phyloP scores from a whole-genome alignment of 2,329 filamentous ascomycete species.

The Corynespora cassiicola region DNA sequence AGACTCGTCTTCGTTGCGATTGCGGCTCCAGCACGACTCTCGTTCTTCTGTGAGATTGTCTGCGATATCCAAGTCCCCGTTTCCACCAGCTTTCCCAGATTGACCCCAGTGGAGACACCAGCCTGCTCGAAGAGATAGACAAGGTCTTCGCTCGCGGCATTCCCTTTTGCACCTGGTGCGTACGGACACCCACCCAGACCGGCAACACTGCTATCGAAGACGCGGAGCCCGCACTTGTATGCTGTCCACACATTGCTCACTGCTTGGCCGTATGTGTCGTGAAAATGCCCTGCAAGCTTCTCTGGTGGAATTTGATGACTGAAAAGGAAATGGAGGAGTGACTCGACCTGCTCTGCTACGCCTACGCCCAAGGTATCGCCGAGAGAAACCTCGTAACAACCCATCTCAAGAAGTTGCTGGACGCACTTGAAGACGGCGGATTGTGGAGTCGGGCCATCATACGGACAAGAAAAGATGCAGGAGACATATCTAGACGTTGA shows the following conservation, averaged over 20 bases:
- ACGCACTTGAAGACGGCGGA: constrained; percentile 18
- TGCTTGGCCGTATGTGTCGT: constrained; percentile 38
- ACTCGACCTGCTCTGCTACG: constrained; percentile 30
- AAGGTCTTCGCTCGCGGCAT: constrained; percentile 34
- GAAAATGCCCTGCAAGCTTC: constrained; percentile 34
- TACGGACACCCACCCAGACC: constrained; percentile 37
- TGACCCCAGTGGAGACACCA: constrained; percentile 29
- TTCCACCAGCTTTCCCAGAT: constrained; percentile 21
- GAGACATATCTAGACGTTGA: constrained; percentile 16
- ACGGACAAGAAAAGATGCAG: constrained; percentile 52
- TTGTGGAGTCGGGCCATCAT: constrained; percentile 30
- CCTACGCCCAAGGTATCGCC: constrained; percentile 34
- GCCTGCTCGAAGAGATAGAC: constrained; percentile 29
- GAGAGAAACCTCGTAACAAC: constrained; percentile 33
- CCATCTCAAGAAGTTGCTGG: constrained; percentile 24
- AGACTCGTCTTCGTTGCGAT: constrained; percentile 2
- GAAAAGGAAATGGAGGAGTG: constrained; percentile 40
- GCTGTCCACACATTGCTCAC: constrained; percentile 30
- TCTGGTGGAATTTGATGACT: constrained; percentile 22
- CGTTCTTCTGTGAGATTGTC: constrained; percentile 20
- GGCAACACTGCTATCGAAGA: constrained; percentile 33
- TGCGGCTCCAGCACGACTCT: constrained; percentile 28
- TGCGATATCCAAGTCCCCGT: constrained; percentile 31
- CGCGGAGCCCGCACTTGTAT: constrained; percentile 26
- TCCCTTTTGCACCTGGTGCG: constrained; percentile 32